Percentiles rank a stretch among this genome's conserved stretches.
These are phyloP conservation scores for Prunus kanzakura DNA, from an alignment of 306 rosid species.

Conservation along the genomic window DNA sequence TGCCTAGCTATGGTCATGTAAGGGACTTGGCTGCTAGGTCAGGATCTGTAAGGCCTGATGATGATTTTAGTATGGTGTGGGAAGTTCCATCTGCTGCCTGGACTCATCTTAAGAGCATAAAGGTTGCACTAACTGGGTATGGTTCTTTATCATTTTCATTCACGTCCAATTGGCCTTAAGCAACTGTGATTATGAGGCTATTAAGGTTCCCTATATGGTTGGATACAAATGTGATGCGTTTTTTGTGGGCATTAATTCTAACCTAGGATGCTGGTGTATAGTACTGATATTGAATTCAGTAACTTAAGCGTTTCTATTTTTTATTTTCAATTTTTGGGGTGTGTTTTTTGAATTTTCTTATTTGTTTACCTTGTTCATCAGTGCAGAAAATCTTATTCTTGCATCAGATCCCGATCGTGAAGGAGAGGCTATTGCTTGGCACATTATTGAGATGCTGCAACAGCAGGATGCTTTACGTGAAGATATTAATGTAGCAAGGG, in stretches of 20 bases:
- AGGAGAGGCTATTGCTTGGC: slow-evolving; percentile 99
- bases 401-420: slow-evolving; percentile 99
- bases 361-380: slow-evolving; percentile 52
- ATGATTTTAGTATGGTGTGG: slow-evolving; percentile 98
- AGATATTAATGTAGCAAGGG: slow-evolving; percentile 63
- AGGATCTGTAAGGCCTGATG: slow-evolving; percentile 96
- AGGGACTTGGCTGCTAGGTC: slow-evolving; percentile 98
- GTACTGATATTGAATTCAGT: slow-evolving; percentile 11
- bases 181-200: slow-evolving; percentile 17
- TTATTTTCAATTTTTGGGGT: slow-evolving; percentile 15
- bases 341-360: slow-evolving; percentile 23
- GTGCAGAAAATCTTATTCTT: slow-evolving; percentile 96
- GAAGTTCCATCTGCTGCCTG: slow-evolving; percentile 97
- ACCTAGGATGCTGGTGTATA: slow-evolving; percentile 1
- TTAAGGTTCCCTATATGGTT: slow-evolving; percentile 3
- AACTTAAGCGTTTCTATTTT: slow-evolving; percentile 6
- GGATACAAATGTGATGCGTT: not conserved
- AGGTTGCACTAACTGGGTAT: slow-evolving; percentile 81
- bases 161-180: slow-evolving; percentile 15
- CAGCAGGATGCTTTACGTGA: slow-evolving; percentile 79
- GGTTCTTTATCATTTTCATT: slow-evolving; percentile 25
- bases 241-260: slow-evolving; percentile 4
- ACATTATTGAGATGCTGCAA: slow-evolving; percentile 87
- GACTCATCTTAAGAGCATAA: slow-evolving; percentile 96
- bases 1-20: slow-evolving; percentile 98